phyloP scores from a whole-genome alignment of 371 early-diverging fungal genomes.

The Mucor racemosus region DNA sequence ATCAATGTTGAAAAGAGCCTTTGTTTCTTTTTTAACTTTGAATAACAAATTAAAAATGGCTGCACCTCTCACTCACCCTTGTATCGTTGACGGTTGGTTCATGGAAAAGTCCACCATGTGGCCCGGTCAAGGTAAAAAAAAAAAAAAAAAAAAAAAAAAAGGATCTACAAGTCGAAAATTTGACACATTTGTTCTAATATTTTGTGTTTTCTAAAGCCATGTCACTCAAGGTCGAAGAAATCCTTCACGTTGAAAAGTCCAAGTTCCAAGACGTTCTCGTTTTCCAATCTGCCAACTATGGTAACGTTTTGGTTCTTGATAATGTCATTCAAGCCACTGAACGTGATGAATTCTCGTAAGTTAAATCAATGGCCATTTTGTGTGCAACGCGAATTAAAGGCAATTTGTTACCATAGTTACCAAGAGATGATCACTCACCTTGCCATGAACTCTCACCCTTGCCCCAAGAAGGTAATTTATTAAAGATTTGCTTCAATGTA shows the following conservation, averaged over 20 bases:
- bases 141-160: conserved; percentile 7
- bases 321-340: conserved; percentile 97
- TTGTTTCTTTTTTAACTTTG: conserved; percentile 19
- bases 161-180: neutral
- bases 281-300: conserved; percentile 92
- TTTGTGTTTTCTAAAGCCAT: conserved; percentile 64
- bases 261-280: conserved; percentile 96
- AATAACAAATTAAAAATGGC: conserved; percentile 37
- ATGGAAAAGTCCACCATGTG: conserved; percentile 90
- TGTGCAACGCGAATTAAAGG: neutral
- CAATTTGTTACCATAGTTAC: conserved; percentile 62
- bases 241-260: conserved; percentile 93
- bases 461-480: conserved; percentile 85
- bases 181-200: neutral
- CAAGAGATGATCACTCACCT: conserved; percentile 98
- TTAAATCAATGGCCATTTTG: conserved; percentile 16
- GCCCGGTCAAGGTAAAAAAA: conserved; percentile 90
- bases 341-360: conserved; percentile 95
- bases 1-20: neutral
- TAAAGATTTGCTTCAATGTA: neutral
- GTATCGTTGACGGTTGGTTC: conserved; percentile 96
- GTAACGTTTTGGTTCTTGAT: conserved; percentile 95
- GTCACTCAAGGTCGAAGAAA: conserved; percentile 91
- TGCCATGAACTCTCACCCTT: conserved; percentile 93
- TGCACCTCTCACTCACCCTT: conserved; percentile 79